Base-by-base conservation (phyloP, 257 asterid species). In the Gentiana dahurica region DNA sequence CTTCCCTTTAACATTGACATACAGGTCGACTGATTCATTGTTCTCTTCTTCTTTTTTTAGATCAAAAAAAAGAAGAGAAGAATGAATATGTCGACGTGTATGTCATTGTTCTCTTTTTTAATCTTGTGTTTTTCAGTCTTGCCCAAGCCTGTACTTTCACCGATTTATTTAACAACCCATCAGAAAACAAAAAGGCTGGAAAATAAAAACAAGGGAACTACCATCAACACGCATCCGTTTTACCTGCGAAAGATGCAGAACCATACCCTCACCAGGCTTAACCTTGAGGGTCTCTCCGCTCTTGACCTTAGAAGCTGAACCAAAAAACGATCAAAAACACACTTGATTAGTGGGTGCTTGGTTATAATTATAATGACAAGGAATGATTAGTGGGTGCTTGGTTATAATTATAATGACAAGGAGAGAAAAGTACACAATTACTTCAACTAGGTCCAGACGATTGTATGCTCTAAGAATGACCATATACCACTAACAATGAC, bases 191-290 rank as follows among this genome's bases (percentile, higher is more conserved):
- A 69, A 13, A 45, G 24, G 24, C 33, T 3, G 65, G 44, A 38
- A 69, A 32, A 10, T 37, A 8, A 37, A 34, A 36, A n/a, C 8
- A 13, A 15, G 24, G 2, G 36, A 8, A 9, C 5, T 12, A 34
- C 13, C 56, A 41, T 7, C 24, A 15, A 15, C 24, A 15, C 24
- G 24, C 24, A 15, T 15, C 24, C 24, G 24, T 15, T 15, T 41
- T 54, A 82, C 96, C 96, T 85, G 95, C 48, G 96, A 85, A 50
- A 87, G 79, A 77, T 85, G 96, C 78, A 87, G 47, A 58, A 82
- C 72, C 72, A 49, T 50, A 39, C 72, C 83, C 13, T 70, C 75
- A 39, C 77, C 89, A 56, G 86, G 81, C 12, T 44, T 41, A 12
- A 87, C 96, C 65, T 66, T 62, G 24, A 78, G 71, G 6, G 81